Evolutionary conservation across 176 grass and related monocot species (phyloP).

Genomic region (Carex kokanica): DNA sequence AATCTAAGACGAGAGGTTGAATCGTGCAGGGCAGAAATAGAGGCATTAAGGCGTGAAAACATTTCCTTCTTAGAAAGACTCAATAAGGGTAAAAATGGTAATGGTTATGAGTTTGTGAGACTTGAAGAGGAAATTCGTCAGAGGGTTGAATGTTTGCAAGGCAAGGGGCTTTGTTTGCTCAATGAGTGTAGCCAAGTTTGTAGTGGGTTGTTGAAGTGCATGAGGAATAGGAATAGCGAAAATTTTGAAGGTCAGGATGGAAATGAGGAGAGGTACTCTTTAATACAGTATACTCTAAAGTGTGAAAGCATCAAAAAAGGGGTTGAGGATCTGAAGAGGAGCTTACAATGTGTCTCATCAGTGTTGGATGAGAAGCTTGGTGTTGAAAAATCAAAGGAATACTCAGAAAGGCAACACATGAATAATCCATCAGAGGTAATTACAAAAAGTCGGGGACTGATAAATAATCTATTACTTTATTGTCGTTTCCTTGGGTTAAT

Average conservation of each 20-base stretch:
- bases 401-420: not conserved
- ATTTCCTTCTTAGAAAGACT: constrained; percentile 59
- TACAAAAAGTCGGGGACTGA: not conserved
- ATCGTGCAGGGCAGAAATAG: constrained; percentile 51
- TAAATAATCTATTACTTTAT: not conserved
- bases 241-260: constrained; percentile 27
- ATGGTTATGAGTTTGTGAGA: constrained; percentile 33
- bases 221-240: constrained; percentile 44
- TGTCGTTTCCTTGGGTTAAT: not conserved
- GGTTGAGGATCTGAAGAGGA: constrained; percentile 59
- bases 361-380: constrained; percentile 49
- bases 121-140: constrained; percentile 54
- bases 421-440: constrained; percentile 26
- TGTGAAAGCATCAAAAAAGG: constrained; percentile 62
- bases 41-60: constrained; percentile 76
- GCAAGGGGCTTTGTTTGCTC: constrained; percentile 60
- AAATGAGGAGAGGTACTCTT: constrained; percentile 35
- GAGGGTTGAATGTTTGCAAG: constrained; percentile 64
- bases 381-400: constrained; percentile 31
- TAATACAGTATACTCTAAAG: constrained; percentile 56
- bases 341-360: constrained; percentile 37
- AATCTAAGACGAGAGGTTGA: constrained; percentile 69
- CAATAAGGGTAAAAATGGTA: constrained; percentile 47
- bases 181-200: constrained; percentile 50
- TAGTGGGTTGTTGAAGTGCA: constrained; percentile 42